phyloP scores from a whole-genome alignment of 2,329 filamentous ascomycete species.

The Aspergillus sp. region DNA sequence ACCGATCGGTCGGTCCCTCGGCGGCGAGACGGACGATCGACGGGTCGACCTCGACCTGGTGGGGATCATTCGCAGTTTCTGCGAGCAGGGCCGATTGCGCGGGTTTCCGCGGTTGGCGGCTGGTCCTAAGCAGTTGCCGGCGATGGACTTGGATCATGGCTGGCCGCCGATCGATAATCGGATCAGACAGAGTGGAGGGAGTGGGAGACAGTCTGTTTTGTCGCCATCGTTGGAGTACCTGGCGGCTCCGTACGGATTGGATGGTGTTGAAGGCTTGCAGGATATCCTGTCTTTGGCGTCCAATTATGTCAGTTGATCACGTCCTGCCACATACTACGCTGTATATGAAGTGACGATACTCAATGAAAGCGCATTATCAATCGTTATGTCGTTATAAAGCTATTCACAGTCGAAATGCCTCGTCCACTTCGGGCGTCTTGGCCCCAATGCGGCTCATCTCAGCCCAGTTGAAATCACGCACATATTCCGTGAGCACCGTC shows the following conservation, averaged over 20 bases:
- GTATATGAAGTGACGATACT: neutral
- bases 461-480: conserved; percentile 17
- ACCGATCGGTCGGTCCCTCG: neutral
- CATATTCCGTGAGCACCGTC: neutral
- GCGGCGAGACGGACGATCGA: neutral
- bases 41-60: conserved; percentile 12
- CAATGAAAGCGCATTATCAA: neutral
- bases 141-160: neutral
- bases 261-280: conserved; percentile 16
- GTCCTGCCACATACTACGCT: neutral
- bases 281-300: conserved; percentile 19
- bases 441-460: conserved; percentile 22
- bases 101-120: neutral
- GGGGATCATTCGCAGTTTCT: conserved; percentile 18
- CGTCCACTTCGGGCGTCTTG: conserved; percentile 19
- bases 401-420: conserved; percentile 11
- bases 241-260: conserved; percentile 9
- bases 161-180: conserved; percentile 3
- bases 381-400: neutral
- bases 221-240: conserved; percentile 1
- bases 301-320: neutral
- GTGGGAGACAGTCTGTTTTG: neutral
- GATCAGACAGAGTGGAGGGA: neutral
- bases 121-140: neutral
- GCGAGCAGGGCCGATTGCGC: conserved; percentile 10